Percentiles rank a stretch among this genome's conserved stretches.
phyloP scores from a whole-genome alignment of 768 basidiomycete species.

The Sporobolomyces pararoseus region DNA sequence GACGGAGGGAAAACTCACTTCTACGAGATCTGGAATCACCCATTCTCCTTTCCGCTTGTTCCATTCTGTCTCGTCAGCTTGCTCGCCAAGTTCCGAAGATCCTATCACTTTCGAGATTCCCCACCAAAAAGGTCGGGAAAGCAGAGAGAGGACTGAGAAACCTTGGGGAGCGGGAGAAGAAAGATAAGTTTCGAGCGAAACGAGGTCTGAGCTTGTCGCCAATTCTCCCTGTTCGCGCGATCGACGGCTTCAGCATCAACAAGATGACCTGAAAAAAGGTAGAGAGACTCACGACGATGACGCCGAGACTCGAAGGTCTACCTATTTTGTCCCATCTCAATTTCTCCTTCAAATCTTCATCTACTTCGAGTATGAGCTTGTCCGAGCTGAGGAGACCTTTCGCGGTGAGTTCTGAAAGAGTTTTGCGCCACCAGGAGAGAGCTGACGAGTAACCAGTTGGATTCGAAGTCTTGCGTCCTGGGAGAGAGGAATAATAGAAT shows the following conservation, averaged over 20 bases:
- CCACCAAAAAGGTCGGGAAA: slow-evolving; percentile 38
- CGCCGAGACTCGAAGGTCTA: slow-evolving; percentile 28
- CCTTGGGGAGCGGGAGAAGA: slow-evolving; percentile 6
- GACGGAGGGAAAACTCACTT: slow-evolving; percentile 7
- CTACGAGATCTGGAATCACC: slow-evolving; percentile 34
- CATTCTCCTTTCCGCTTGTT: slow-evolving; percentile 21
- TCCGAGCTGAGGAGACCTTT: slow-evolving; percentile 22
- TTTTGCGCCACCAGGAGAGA: slow-evolving; percentile 36
- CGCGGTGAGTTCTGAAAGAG: slow-evolving; percentile 20
- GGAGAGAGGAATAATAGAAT: slow-evolving; percentile 39
- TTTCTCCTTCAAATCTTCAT: slow-evolving; percentile 23
- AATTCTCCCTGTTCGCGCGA: slow-evolving; percentile 15
- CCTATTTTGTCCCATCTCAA: slow-evolving; percentile 30
- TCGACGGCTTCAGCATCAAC: not conserved
- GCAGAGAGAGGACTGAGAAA: slow-evolving; percentile 22
- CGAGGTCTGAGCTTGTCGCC: slow-evolving; percentile 10
- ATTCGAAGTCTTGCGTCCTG: slow-evolving; percentile 31
- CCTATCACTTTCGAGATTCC: slow-evolving; percentile 21
- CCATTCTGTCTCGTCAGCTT: slow-evolving; percentile 38
- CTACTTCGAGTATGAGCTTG: slow-evolving; percentile 32
- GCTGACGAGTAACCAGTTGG: slow-evolving; percentile 40
- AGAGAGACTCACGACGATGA: slow-evolving; percentile 29
- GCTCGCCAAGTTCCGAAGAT: slow-evolving; percentile 14
- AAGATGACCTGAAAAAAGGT: no score
- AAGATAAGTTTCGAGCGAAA: slow-evolving; percentile 15